Base-by-base conservation (phyloP, 75 land plant genomes). In the Selaginella tamariscina region DNA sequence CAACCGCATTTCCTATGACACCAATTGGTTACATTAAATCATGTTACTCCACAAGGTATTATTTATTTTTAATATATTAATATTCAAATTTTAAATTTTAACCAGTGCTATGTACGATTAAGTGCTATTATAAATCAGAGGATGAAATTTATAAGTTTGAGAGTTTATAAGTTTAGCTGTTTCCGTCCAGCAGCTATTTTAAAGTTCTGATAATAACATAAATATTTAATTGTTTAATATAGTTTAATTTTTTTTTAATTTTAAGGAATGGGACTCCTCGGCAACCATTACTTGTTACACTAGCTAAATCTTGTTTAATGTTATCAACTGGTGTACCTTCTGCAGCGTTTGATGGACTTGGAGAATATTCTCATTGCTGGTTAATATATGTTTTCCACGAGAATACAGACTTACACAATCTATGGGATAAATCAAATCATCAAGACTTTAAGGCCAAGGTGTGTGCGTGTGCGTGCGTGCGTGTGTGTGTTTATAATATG, bases 221-320 rank as follows among this genome's bases (percentile, higher is more conserved):
- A n/a, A n/a, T n/a, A n/a, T 39, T 15, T 39, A 39, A 5, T 39
- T 39, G 49, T 5, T 5, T 5, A 39, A 5, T 5, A 39, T 5
- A 39, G 49, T 59, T 27, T 59, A 2, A 8, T 23, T 59, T 9
- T 23, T n/a, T 59, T 23, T 21, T 59, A 49, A 21, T 27, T 31
- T 74, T 71, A 75, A 95, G 99, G 75, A 95, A 95, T 82, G 99
- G 99, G 24, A 95, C 99, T 33, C 99, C 96, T 24, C 86, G 99
- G 67, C 99, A 95, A 68, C 92, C 99, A 68, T 71, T 95, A 64
- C 77, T 95, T 59, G 92, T 91, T 1, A 81, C 96, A 54, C 79
- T 80, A 66, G 91, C 99, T 32, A 83, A 86, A 68, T 90, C 99
- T 70, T 81, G 92, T 33, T 64, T 95, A 56, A 70, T 84, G 11